Evolutionary conservation across 78 protist species (phyloP).

Genomic region (Dictyostelium intermedium): DNA sequence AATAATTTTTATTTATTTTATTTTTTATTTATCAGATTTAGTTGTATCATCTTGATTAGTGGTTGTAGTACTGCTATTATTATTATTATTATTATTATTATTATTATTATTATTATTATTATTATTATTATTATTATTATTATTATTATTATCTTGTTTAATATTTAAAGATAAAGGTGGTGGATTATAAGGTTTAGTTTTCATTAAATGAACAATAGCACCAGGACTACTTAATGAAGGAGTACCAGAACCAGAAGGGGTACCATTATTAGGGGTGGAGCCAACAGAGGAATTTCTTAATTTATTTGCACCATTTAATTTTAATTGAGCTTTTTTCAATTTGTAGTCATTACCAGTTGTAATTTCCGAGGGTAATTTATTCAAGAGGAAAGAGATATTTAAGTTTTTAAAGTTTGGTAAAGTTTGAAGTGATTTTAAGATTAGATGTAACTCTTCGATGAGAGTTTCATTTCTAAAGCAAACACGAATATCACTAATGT

Average conservation of each 20-base stretch:
- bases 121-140: not conserved
- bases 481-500: constrained; percentile 91
- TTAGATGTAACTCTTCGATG: constrained; percentile 76
- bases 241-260: not conserved
- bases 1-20: not conserved
- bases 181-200: constrained; percentile 22
- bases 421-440: constrained; percentile 45
- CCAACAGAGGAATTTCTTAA: constrained; percentile 7
- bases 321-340: constrained; percentile 2
- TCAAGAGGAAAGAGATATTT: constrained; percentile 27
- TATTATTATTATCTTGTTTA: not conserved
- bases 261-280: not conserved
- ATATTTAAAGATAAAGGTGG: constrained; percentile 67
- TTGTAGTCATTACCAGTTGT: constrained; percentile 4
- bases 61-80: not conserved
- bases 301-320: constrained; percentile 2
- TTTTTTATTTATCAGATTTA: not conserved
- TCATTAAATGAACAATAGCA: not conserved
- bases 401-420: constrained; percentile 27
- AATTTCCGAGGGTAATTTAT: constrained; percentile 36
- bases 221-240: not conserved
- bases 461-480: constrained; percentile 89
- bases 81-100: too few species aligned
- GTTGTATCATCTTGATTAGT: not conserved
- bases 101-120: not conserved